Conservation (phyloP, 208 protist species). For the Naegleria gruberi region DNA sequence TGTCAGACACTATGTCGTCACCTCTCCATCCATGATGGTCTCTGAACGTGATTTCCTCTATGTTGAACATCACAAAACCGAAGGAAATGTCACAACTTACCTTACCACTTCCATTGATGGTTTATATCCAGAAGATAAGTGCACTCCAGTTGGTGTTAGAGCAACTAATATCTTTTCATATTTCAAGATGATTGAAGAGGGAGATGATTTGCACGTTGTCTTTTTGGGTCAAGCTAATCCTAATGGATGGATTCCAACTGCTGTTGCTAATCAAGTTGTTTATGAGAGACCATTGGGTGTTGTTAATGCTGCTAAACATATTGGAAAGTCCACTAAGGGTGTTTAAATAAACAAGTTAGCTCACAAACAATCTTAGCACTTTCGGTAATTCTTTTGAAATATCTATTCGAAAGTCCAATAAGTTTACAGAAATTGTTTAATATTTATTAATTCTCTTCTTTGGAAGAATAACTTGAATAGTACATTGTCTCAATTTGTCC, state of each 20-base stretch:
- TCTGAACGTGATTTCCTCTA: background rate
- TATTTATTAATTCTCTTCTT: too few species aligned
- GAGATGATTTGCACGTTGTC: background rate
- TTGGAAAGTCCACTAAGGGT: background rate
- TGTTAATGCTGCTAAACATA: background rate
- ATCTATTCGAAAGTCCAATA: too few species aligned
- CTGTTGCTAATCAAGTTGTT: background rate
- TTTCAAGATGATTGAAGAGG: background rate
- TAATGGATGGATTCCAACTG: background rate
- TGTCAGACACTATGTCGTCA: background rate
- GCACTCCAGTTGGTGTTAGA: background rate
- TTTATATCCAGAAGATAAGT: background rate
- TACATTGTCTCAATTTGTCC: too few species aligned
- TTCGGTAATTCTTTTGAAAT: too few species aligned
- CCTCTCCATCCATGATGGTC: background rate
- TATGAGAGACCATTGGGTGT: background rate
- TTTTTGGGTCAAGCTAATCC: background rate
- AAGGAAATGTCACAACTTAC: background rate
- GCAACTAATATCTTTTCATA: background rate
- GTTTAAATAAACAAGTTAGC: background rate
- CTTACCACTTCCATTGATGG: background rate
- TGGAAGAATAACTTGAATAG: too few species aligned
- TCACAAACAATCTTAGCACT: too few species aligned
- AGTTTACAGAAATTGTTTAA: too few species aligned
- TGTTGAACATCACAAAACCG: background rate